These are phyloP conservation scores for Epichloe baconii DNA, from an alignment of 2,329 filamentous ascomycete genomes.

Conservation along the genomic window DNA sequence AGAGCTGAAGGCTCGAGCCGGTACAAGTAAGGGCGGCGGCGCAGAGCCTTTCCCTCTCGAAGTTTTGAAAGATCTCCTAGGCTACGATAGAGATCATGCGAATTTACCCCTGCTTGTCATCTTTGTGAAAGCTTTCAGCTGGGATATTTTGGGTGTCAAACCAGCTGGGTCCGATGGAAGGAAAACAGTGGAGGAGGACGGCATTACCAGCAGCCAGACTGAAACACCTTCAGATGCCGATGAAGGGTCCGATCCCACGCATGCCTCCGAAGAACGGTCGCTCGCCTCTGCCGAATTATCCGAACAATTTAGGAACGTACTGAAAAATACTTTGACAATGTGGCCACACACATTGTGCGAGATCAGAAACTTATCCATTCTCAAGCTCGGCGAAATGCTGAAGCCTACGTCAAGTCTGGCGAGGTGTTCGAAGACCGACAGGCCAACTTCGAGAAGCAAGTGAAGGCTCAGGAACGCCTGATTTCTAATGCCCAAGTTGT, in stretches of 20 bases:
- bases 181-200: slow-evolving; percentile 73
- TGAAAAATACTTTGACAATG: slow-evolving; percentile 87
- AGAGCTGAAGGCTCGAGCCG: slow-evolving; percentile 42
- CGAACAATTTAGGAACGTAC: slow-evolving; percentile 72
- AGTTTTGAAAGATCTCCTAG: slow-evolving; percentile 91
- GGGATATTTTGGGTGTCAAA: slow-evolving; percentile 83
- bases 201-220: slow-evolving; percentile 40
- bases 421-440: slow-evolving; percentile 98
- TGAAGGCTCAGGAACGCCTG: slow-evolving; percentile 84
- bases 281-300: slow-evolving; percentile 66
- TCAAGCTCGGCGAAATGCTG: slow-evolving; percentile 88
- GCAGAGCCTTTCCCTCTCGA: slow-evolving; percentile 91
- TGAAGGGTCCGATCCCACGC: slow-evolving; percentile 30
- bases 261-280: slow-evolving; percentile 49
- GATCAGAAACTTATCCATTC: slow-evolving; percentile 80
- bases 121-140: slow-evolving; percentile 92
- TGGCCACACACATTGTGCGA: slow-evolving; percentile 76
- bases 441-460: slow-evolving; percentile 84
- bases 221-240: slow-evolving; percentile 30
- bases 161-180: slow-evolving; percentile 60
- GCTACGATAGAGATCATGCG: slow-evolving; percentile 81
- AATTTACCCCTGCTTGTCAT: slow-evolving; percentile 87
- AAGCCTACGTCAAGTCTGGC: slow-evolving; percentile 95
- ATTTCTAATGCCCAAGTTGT: slow-evolving; percentile 82
- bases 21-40: slow-evolving; percentile 44